Percentiles rank a stretch among this genome's conserved stretches.
These are phyloP conservation scores for Yamadazyma phyllophila DNA, from an alignment of 805 yeast genomes.

Conservation along the genomic window DNA sequence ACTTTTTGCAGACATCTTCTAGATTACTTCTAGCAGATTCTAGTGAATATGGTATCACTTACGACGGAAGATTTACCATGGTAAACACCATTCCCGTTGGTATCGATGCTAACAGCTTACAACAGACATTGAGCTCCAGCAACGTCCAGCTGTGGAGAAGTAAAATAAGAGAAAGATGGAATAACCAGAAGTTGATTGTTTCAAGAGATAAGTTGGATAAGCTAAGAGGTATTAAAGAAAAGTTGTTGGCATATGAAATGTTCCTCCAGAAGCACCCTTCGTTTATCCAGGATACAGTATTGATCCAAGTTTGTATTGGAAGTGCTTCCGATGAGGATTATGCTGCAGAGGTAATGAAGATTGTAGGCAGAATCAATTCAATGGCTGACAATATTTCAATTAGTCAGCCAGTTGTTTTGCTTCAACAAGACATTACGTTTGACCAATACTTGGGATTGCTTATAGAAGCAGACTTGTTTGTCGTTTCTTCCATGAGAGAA, in stretches of 20 bases:
- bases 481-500: conserved; percentile 89
- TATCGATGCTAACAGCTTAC: conserved; percentile 63
- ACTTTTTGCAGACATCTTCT: conserved; percentile 87
- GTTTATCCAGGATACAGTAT: conserved; percentile 62
- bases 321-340: conserved; percentile 53
- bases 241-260: conserved; percentile 79
- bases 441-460: conserved; percentile 85
- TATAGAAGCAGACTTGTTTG: conserved; percentile 81
- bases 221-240: conserved; percentile 85
- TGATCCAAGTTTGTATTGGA: conserved; percentile 81
- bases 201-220: conserved; percentile 86
- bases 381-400: conserved; percentile 67
- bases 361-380: conserved; percentile 84
- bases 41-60: conserved; percentile 58
- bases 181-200: conserved; percentile 65
- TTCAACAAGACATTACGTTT: conserved; percentile 86
- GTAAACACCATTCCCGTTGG: conserved; percentile 73
- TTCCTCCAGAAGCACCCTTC: conserved; percentile 73
- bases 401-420: conserved; percentile 77
- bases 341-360: conserved; percentile 69
- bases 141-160: conserved; percentile 64
- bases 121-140: conserved; percentile 42
- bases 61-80: conserved; percentile 54
- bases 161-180: conserved; percentile 78
- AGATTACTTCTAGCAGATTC: conserved; percentile 81